Evolutionary conservation across 495 filamentous ascomycete species (phyloP), one percentile per base, ranked within the genome.

Genomic region (Recurvomyces mirabilis): DNA sequence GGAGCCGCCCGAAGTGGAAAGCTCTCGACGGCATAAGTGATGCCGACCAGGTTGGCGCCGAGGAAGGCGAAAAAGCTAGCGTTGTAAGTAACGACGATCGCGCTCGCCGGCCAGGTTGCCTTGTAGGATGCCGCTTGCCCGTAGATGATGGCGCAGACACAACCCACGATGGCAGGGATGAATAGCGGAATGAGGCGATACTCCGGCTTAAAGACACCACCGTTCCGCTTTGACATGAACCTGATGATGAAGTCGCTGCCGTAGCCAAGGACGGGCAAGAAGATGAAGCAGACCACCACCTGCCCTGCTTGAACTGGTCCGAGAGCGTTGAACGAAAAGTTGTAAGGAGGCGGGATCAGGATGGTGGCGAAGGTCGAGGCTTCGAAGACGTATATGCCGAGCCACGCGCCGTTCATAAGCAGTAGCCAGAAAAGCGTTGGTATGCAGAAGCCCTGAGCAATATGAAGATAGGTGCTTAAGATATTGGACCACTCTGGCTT

Each of bases 171-270:
- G 38, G 38, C 38, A 7, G 38, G 38, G 12, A 41, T 26, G 12
- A 6, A 21, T 11, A 41, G 14, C 9, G 21, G 7, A 6, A 41
- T 10, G 5, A 41, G 38, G 21, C 38, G 38, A 25, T 25, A 41
- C 17, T 41, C 38, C 6, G 38, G 38, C 38, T 41, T 41, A 20
- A 41, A 41, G 22, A 28, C 17, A 12, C 38, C 38, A 11, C 38
- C 38, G 17, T 41, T 41, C 10, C 38, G 38, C 6, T 20, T 11
- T 29, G 12, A 29, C 38, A 43, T 43, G 34, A 43, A 7, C 20
- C 21, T 43, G 41, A 43, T 41, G n/a, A 43, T 9, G 9, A 9
- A 43, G 28, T 43, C 41, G 17, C 41, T 40, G 17, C 41, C 41
- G 21, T 43, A 43, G 26, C 28, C 41, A 11, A 43, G 41, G 5